phyloP scores from a whole-genome alignment of 2,329 filamentous ascomycete species.

The Sarocladium oryzae region DNA sequence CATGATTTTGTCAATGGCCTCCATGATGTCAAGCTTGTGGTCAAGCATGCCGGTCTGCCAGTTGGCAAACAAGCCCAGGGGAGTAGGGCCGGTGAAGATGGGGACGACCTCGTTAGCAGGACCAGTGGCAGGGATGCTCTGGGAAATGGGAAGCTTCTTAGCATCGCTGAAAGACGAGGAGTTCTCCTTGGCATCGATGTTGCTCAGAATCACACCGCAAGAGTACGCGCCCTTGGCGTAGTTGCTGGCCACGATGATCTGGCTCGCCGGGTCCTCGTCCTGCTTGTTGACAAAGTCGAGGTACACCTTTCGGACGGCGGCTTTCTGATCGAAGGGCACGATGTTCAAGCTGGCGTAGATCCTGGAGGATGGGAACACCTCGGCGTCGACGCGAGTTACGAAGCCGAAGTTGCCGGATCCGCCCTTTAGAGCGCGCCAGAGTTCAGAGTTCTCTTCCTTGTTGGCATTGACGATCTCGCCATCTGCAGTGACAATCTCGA shows the following conservation, averaged over 20 bases:
- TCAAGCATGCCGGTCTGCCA: slow-evolving; percentile 26
- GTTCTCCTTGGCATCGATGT: slow-evolving; percentile 18
- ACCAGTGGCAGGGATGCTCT: slow-evolving; percentile 18
- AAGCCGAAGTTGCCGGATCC: slow-evolving; percentile 45
- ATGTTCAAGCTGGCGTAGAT: slow-evolving; percentile 14
- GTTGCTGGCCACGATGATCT: slow-evolving; percentile 21
- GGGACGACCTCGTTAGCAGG: slow-evolving; percentile 22
- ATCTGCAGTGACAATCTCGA: slow-evolving; percentile 34
- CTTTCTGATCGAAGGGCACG: slow-evolving; percentile 15
- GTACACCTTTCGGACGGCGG: slow-evolving; percentile 21
- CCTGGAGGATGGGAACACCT: slow-evolving; percentile 24
- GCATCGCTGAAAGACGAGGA: slow-evolving; percentile 20
- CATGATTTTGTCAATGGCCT: slow-evolving; percentile 23
- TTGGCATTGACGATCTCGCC: slow-evolving; percentile 36
- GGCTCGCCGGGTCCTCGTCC: slow-evolving; percentile 19
- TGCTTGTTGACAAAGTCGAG: slow-evolving; percentile 20
- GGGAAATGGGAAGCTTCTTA: slow-evolving; percentile 15
- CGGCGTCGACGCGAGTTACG: slow-evolving; percentile 37
- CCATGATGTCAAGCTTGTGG: slow-evolving; percentile 22
- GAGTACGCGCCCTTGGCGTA: slow-evolving; percentile 15
- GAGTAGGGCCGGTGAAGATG: slow-evolving; percentile 25
- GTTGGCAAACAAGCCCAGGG: slow-evolving; percentile 23
- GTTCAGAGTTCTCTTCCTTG: slow-evolving; percentile 35
- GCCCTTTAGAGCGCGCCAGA: slow-evolving; percentile 49
- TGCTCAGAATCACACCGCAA: slow-evolving; percentile 19